These are phyloP conservation scores for Phytophthora pluvialis DNA, from an alignment of 352 stramenopile species.

Conservation along the genomic window DNA sequence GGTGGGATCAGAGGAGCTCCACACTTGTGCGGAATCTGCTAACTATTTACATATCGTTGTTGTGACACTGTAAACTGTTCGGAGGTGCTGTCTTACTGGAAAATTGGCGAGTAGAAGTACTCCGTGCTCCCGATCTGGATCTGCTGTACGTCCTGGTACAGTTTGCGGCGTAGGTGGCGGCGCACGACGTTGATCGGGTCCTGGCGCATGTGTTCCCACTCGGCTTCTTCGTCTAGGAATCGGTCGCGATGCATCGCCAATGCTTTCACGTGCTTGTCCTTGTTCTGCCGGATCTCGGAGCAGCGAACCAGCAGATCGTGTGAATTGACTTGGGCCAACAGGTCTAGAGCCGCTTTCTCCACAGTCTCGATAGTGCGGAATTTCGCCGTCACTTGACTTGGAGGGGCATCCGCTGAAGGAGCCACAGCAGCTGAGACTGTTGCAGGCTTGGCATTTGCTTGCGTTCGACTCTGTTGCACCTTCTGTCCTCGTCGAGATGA, in stretches of 20 bases:
- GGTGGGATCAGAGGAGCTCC: conserved; percentile 9
- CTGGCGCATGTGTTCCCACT: conserved; percentile 73
- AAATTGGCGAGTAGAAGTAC: conserved; percentile 72
- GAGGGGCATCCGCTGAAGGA: background rate
- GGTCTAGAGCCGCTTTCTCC: conserved; percentile 54
- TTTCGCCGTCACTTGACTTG: conserved; percentile 1
- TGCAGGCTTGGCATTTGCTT: background rate
- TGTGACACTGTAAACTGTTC: conserved; percentile 2
- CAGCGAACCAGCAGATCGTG: conserved; percentile 77
- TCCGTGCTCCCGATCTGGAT: conserved; percentile 70
- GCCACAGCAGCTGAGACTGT: background rate
- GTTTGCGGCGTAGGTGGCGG: conserved; percentile 54
- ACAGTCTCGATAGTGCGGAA: conserved; percentile 73
- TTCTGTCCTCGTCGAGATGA: background rate
- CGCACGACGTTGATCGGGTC: conserved; percentile 74
- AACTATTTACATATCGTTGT: conserved; percentile 13
- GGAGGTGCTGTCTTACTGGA: conserved; percentile 33
- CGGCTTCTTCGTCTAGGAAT: conserved; percentile 62
- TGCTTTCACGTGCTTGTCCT: conserved; percentile 48
- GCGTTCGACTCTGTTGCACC: background rate
- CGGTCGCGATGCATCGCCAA: conserved; percentile 53
- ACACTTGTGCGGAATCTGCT: conserved; percentile 16
- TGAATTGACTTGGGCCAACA: conserved; percentile 62
- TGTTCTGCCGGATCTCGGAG: conserved; percentile 65
- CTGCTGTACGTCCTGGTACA: conserved; percentile 66